A percentile compares a stretch with the other conserved stretches of the same genome.
These are phyloP conservation scores for Beta macrorhiza DNA, from an alignment of 179 eudicot genomes.

Conservation along the genomic window DNA sequence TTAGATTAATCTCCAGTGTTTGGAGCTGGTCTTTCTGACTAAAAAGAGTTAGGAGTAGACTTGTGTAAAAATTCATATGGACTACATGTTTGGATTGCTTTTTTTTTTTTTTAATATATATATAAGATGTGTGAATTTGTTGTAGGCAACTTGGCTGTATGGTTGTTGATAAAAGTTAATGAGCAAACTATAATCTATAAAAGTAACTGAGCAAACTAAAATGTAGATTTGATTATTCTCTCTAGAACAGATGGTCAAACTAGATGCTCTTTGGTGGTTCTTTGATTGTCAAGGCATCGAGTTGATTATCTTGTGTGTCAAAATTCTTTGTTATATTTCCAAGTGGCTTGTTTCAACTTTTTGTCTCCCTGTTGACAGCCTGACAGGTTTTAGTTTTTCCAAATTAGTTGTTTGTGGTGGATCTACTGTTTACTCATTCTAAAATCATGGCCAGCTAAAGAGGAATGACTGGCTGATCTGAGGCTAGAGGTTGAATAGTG, in stretches of 20 bases:
- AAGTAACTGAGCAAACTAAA: neutral
- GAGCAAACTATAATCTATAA: neutral
- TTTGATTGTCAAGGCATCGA: neutral
- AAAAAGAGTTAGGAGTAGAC: neutral
- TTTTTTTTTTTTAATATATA: neutral
- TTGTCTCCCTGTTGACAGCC: no score
- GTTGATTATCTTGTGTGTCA: neutral
- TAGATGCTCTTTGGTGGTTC: neutral
- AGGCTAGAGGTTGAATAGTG: no score
- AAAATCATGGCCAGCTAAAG: no score
- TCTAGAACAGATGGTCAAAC: neutral
- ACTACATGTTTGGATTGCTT: neutral
- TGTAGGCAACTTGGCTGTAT: neutral
- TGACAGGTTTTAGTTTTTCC: no score
- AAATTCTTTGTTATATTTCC: neutral
- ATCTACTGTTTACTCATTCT: no score
- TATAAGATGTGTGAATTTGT: neutral
- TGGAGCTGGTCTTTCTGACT: no score
- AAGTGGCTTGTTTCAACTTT: neutral
- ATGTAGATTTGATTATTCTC: neutral
- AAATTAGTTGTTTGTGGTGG: no score
- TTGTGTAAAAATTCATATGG: no score
- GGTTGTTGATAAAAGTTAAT: neutral
- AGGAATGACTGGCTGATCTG: no score
- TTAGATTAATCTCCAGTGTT: no score